Conservation (phyloP, 2,329 filamentous ascomycete genomes). For the Colletotrichum orchidophilum region DNA sequence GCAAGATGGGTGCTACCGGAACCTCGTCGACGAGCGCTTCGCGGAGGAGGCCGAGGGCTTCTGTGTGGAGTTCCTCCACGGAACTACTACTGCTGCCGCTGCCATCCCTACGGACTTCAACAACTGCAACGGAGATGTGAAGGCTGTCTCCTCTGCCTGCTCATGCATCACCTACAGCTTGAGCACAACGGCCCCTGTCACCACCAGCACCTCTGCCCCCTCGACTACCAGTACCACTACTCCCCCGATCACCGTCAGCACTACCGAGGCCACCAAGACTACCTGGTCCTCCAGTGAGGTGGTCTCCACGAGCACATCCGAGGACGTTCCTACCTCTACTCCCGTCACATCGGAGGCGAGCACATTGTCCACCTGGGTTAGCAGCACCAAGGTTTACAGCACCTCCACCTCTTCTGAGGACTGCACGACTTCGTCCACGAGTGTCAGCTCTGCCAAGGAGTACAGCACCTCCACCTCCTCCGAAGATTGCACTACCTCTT, state of each 20-base stretch:
- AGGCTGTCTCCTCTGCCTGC: slow-evolving; percentile 45
- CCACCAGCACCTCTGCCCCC: background rate
- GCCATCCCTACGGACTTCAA: slow-evolving; percentile 44
- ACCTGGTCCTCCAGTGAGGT: background rate
- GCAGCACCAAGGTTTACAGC: slow-evolving; percentile 5
- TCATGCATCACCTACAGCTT: slow-evolving; percentile 47
- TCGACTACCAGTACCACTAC: background rate
- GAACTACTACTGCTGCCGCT: slow-evolving; percentile 39
- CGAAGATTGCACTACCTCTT: background rate
- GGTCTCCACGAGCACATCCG: slow-evolving; percentile 1
- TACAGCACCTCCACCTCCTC: background rate
- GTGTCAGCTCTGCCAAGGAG: background rate
- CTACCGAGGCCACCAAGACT: background rate
- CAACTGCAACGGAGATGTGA: slow-evolving; percentile 40
- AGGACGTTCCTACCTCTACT: slow-evolving; percentile 5
- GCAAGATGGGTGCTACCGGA: slow-evolving; percentile 47
- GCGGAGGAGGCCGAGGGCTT: slow-evolving; percentile 41
- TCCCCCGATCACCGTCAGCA: slow-evolving; percentile 6
- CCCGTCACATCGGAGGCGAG: background rate
- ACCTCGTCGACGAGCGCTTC: slow-evolving; percentile 45
- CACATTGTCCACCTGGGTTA: background rate
- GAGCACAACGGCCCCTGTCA: slow-evolving; percentile 13
- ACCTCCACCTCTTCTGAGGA: background rate
- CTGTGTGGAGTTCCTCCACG: slow-evolving; percentile 45
- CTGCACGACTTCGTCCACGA: background rate